These are phyloP conservation scores for Atalantia buxifolia DNA, from an alignment of 345 rosid genomes.

Conservation along the genomic window DNA sequence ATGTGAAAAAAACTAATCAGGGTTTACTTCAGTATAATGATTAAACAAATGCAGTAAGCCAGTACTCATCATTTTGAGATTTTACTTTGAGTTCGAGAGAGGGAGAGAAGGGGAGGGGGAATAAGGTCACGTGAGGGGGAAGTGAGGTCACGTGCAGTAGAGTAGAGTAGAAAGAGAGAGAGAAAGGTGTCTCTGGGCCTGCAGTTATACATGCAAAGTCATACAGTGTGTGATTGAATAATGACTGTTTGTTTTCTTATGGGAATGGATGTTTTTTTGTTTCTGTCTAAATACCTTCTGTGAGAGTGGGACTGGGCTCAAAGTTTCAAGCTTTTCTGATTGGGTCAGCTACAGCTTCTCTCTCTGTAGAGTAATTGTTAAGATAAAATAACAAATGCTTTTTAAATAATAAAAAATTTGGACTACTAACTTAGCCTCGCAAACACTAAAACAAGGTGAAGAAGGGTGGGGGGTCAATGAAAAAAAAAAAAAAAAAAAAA, in stretches of 20 bases:
- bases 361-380: background rate
- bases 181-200: slow-evolving; percentile 28
- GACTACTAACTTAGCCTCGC: background rate
- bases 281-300: slow-evolving; percentile 40
- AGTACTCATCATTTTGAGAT: background rate
- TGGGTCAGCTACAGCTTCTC: slow-evolving; percentile 22
- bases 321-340: slow-evolving; percentile 33
- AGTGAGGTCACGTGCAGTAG: slow-evolving; percentile 38
- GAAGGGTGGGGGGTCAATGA: slow-evolving; percentile 27
- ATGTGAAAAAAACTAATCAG: slow-evolving; percentile 1
- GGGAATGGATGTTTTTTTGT: slow-evolving; percentile 47
- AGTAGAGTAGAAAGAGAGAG: slow-evolving; percentile 3
- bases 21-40: background rate
- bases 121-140: slow-evolving; percentile 37
- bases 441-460: slow-evolving; percentile 8
- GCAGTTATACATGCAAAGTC: slow-evolving; percentile 37
- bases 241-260: slow-evolving; percentile 42
- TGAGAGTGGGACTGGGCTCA: slow-evolving; percentile 30
- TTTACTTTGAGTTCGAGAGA: background rate
- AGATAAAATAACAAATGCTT: background rate
- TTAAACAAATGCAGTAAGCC: background rate
- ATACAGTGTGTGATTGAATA: slow-evolving; percentile 44
- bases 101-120: background rate
- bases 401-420: background rate
- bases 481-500: slow-evolving; percentile 24